These are phyloP conservation scores for Daldinia decipiens DNA, from an alignment of 495 filamentous ascomycete genomes.

Conservation along the genomic window DNA sequence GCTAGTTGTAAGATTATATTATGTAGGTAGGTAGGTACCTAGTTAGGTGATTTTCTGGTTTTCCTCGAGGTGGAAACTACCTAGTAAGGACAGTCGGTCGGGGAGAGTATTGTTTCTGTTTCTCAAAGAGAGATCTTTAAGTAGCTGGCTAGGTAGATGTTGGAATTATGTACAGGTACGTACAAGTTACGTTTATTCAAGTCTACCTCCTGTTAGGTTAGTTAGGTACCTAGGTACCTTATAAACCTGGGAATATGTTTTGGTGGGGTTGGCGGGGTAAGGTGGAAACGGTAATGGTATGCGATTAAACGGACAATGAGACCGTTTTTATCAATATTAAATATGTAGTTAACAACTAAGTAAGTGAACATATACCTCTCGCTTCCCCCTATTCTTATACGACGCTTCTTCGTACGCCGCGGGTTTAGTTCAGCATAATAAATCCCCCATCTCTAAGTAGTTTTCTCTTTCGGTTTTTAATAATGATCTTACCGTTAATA, in stretches of 20 bases:
- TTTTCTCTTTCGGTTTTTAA: no score
- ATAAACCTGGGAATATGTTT: conserved; percentile 44
- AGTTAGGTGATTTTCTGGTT: not conserved
- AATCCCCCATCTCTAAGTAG: no score
- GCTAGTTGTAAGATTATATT: conserved; percentile 11
- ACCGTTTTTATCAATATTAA: no score
- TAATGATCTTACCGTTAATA: no score
- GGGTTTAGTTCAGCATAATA: no score
- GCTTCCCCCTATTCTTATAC: not conserved
- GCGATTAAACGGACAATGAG: conserved; percentile 8
- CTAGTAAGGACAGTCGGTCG: not conserved
- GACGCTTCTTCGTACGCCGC: not conserved
- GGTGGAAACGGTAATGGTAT: conserved; percentile 2
- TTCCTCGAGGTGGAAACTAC: not conserved
- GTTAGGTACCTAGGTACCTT: no score
- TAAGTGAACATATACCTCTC: not conserved
- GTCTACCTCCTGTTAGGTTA: no score
- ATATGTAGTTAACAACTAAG: no score
- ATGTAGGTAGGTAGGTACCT: no score
- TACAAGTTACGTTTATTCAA: not conserved
- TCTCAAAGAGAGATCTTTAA: conserved; percentile 27
- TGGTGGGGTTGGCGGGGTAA: conserved; percentile 50
- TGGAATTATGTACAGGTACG: not conserved
- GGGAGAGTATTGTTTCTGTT: not conserved
- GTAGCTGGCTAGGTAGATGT: conserved; percentile 38